phyloP scores from a whole-genome alignment of 805 yeast genomes.

The Ogataea corticis region DNA sequence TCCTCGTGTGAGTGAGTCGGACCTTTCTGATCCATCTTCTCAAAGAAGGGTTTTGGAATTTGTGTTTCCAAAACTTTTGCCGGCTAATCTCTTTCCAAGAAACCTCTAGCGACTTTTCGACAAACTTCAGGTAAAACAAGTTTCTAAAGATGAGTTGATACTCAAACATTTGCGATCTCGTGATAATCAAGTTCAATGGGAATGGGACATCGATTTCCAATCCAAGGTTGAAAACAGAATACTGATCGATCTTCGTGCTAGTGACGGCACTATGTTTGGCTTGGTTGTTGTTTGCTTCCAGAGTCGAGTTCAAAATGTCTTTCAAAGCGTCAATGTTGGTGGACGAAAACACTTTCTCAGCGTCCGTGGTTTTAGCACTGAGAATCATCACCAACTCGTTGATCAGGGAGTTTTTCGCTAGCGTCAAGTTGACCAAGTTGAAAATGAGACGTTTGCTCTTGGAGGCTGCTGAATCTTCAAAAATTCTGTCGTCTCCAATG shows the following conservation, averaged over 20 bases:
- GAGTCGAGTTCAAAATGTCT: conserved; percentile 43
- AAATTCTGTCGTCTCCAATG: conserved; percentile 14
- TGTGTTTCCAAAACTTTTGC: conserved; percentile 66
- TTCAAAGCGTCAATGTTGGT: conserved; percentile 45
- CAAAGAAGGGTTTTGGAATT: conserved; percentile 42
- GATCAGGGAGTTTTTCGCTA: conserved; percentile 23
- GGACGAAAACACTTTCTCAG: conserved; percentile 49
- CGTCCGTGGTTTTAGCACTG: conserved; percentile 54
- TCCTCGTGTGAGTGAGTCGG: conserved; percentile 55
- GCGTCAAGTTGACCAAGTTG: conserved; percentile 17
- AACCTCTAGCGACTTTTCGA: conserved; percentile 57
- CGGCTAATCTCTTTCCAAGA: conserved; percentile 73
- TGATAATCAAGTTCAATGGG: conserved; percentile 77
- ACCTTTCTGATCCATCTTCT: conserved; percentile 55
- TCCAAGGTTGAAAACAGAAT: conserved; percentile 52
- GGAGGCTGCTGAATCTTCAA: conserved; percentile 9
- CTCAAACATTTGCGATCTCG: conserved; percentile 69
- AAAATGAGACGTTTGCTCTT: conserved; percentile 28
- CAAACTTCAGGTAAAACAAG: conserved; percentile 59
- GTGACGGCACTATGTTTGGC: conserved; percentile 15
- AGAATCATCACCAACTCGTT: conserved; percentile 48
- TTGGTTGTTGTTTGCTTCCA: conserved; percentile 30
- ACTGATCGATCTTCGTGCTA: conserved; percentile 39
- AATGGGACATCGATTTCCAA: conserved; percentile 72
- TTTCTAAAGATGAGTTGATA: conserved; percentile 81